phyloP scores from a whole-genome alignment of 805 yeast genomes.

The Hyphopichia homilentoma region DNA sequence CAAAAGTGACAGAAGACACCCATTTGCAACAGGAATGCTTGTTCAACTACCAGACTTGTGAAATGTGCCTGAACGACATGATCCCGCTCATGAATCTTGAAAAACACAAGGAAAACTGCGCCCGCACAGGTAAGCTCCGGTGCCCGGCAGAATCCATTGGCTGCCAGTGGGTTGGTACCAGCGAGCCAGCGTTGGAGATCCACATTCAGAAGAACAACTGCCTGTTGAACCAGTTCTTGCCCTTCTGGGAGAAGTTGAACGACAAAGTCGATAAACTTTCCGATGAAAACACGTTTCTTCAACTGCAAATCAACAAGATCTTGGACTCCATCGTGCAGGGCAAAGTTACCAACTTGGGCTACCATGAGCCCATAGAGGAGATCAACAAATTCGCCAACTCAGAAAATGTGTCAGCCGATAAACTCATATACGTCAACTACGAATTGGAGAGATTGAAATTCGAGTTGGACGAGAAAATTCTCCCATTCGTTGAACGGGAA shows the following conservation, averaged over 20 bases:
- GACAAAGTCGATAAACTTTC: slow-evolving; percentile 22
- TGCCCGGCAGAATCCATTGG: slow-evolving; percentile 50
- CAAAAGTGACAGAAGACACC: slow-evolving; percentile 20
- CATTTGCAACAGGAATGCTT: slow-evolving; percentile 41
- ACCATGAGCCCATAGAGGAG: slow-evolving; percentile 45
- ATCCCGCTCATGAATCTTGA: slow-evolving; percentile 35
- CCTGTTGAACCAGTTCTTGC: slow-evolving; percentile 26
- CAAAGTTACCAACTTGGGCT: slow-evolving; percentile 47
- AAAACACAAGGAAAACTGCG: slow-evolving; percentile 42
- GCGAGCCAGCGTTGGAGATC: slow-evolving; percentile 31
- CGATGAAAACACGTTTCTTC: slow-evolving; percentile 37
- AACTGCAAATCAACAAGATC: slow-evolving; percentile 41
- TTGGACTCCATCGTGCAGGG: slow-evolving; percentile 48
- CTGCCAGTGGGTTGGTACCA: slow-evolving; percentile 45
- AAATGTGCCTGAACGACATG: slow-evolving; percentile 38
- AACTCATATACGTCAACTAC: slow-evolving; percentile 28
- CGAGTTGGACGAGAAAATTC: slow-evolving; percentile 37
- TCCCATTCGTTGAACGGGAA: slow-evolving; percentile 29
- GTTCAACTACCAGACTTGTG: slow-evolving; percentile 39
- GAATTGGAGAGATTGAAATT: slow-evolving; percentile 43
- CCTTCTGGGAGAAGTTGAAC: slow-evolving; percentile 19
- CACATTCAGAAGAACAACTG: slow-evolving; percentile 30
- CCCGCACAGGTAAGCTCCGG: slow-evolving; percentile 31
- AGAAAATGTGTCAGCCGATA: slow-evolving; percentile 22
- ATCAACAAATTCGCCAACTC: slow-evolving; percentile 22